Base-by-base conservation (phyloP, 2,329 filamentous ascomycete species). In the Neoarthrinium moseri region DNA sequence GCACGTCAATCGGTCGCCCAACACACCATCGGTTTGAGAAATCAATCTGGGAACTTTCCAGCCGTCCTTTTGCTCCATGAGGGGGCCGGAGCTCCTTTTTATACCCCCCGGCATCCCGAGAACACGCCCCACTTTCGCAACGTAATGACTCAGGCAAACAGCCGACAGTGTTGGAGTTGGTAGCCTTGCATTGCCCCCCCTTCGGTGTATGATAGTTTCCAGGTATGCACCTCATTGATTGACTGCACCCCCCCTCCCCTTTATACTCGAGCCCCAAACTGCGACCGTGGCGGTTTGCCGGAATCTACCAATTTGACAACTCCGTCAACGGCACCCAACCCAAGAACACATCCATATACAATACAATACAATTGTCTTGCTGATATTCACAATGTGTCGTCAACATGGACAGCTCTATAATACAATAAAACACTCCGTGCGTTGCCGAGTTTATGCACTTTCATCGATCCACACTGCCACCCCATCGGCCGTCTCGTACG, bases 401-500 rank as follows among this genome's bases (percentile, higher is more conserved):
- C 37, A 40, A 40, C 15, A 17, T 23, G 30, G 23, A 17, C 37
- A 22, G 13, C 17, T 43, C 26, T n/a, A 43, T 33, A 30, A 33
- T 43, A 43, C 40, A 43, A 21, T 21, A 12, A 23, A 29, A 29
- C 26, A 12, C 23, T 24, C 13, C 13, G 17, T 8, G n/a, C 7
- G 24, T 20, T 8, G 40, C 13, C 8, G 13, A 22, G 13, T 33
- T 32, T 43, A 33, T 43, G 37, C 27, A 15, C 20, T 44, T 27
- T 33, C 30, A 6, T 45, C 20, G 12, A 38, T 35, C 43, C 43
- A 45, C n/a, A 20, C 15, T 43, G 55, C 54, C 4, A 63, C 69
- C 50, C 73, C 79, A 27, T 74, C 56, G 10, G 61, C 61, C 26
- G 71, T 67, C n/a, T 63, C 61, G 23, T 54, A 65, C 8, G 83